Evolutionary conservation across 169 alveolate species (phyloP).

Genomic region (Plasmodium gonderi): DNA sequence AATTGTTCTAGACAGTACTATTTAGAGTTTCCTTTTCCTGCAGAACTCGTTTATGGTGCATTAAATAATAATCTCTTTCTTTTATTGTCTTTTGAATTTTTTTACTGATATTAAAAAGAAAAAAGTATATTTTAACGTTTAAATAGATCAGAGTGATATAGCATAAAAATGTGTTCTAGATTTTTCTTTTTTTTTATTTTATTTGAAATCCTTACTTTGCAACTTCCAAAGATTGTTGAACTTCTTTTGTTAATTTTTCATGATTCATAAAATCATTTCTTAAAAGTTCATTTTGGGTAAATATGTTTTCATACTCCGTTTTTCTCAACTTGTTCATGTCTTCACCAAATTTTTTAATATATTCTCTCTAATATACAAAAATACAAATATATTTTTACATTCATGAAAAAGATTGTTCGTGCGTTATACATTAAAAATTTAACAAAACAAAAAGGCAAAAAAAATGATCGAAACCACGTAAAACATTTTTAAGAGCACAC

Average conservation of each 20-base stretch:
- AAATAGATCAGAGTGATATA: background rate
- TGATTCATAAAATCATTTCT: conserved; percentile 65
- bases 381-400: conserved; percentile 1
- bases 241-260: conserved; percentile 58
- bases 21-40: conserved; percentile 73
- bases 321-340: conserved; percentile 59
- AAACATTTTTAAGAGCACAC: background rate
- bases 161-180: background rate
- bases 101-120: conserved; percentile 35
- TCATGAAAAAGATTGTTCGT: conserved; percentile 24
- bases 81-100: conserved; percentile 66
- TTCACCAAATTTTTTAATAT: conserved; percentile 38
- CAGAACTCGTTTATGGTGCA: conserved; percentile 73
- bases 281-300: conserved; percentile 68
- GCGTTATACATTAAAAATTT: background rate
- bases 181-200: background rate
- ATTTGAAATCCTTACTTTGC: conserved; percentile 52
- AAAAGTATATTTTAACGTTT: background rate
- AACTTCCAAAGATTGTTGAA: conserved; percentile 66
- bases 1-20: conserved; percentile 22
- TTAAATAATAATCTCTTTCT: conserved; percentile 72
- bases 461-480: background rate
- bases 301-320: conserved; percentile 28
- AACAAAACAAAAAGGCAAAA: conserved; percentile 11
- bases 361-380: conserved; percentile 61